Evolutionary conservation across 345 rosid species (phyloP).

Genomic region (Boechera stricta): DNA sequence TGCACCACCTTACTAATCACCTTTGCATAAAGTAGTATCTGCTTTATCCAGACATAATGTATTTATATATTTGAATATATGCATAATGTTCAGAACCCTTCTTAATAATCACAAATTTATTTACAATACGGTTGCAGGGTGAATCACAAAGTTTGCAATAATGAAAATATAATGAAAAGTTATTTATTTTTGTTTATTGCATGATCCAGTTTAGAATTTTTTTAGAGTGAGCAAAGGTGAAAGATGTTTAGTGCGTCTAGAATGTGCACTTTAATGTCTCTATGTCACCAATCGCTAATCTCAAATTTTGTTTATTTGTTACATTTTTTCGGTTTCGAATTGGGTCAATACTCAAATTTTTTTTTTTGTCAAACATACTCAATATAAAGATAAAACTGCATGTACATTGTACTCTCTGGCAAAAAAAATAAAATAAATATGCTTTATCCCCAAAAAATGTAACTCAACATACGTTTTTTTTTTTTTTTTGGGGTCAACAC

Average conservation of each 20-base stretch:
- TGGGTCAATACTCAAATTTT: neutral
- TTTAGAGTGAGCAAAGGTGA: constrained; percentile 21
- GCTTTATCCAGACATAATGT: constrained; percentile 28
- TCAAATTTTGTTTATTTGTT: neutral
- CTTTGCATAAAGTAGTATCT: constrained; percentile 30
- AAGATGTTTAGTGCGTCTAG: constrained; percentile 31
- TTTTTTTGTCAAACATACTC: no score
- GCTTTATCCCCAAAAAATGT: neutral
- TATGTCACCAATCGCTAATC: constrained; percentile 27
- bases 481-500: no score
- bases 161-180: neutral
- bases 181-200: neutral
- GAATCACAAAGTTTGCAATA: constrained; percentile 17
- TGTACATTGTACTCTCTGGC: neutral
- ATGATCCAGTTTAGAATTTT: constrained; percentile 3
- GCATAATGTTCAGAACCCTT: neutral
- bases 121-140: neutral
- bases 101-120: neutral
- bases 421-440: neutral
- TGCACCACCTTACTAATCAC: constrained; percentile 32
- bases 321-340: no score
- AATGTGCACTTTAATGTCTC: constrained; percentile 21
- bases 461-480: neutral
- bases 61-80: neutral
- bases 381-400: neutral